phyloP scores from a whole-genome alignment of 306 rosid genomes.

The Alnus glutinosa region DNA sequence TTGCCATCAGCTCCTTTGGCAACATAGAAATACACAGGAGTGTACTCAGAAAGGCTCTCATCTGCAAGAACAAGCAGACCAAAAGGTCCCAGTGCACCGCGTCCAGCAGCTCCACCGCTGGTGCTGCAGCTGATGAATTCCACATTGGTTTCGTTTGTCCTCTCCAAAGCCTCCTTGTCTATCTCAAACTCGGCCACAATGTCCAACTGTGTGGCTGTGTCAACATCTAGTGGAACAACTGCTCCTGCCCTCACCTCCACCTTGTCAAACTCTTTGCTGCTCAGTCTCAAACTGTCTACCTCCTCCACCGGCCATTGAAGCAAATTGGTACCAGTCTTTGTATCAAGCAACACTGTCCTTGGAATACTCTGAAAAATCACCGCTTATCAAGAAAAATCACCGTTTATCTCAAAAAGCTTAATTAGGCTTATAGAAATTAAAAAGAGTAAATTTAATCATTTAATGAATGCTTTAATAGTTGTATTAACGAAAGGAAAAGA shows the following conservation, averaged over 20 bases:
- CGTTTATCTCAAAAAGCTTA: too few species aligned
- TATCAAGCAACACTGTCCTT: slow-evolving; percentile 65
- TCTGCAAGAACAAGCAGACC: slow-evolving; percentile 86
- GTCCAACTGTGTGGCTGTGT: slow-evolving; percentile 83
- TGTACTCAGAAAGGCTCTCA: slow-evolving; percentile 57
- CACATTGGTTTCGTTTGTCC: slow-evolving; percentile 27
- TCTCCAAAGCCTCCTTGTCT: slow-evolving; percentile 59
- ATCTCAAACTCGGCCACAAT: slow-evolving; percentile 79
- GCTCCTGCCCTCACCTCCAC: slow-evolving; percentile 60
- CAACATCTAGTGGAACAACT: slow-evolving; percentile 55
- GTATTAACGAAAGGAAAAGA: too few species aligned
- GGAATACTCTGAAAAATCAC: slow-evolving; percentile 57
- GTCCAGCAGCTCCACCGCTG: slow-evolving; percentile 58
- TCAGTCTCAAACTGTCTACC: slow-evolving; percentile 65
- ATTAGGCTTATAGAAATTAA: too few species aligned
- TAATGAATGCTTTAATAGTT: too few species aligned
- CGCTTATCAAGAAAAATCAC: too few species aligned
- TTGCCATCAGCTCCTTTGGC: slow-evolving; percentile 57
- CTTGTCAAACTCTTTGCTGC: slow-evolving; percentile 41
- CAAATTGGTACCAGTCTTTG: slow-evolving; percentile 64
- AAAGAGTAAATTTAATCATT: too few species aligned
- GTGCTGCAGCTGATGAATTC: slow-evolving; percentile 57
- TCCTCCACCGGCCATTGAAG: slow-evolving; percentile 91
- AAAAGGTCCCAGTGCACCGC: slow-evolving; percentile 89
- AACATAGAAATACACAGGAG: slow-evolving; percentile 78